Conservation (phyloP, 495 filamentous ascomycete species). For the Tuber umbilicatum region DNA sequence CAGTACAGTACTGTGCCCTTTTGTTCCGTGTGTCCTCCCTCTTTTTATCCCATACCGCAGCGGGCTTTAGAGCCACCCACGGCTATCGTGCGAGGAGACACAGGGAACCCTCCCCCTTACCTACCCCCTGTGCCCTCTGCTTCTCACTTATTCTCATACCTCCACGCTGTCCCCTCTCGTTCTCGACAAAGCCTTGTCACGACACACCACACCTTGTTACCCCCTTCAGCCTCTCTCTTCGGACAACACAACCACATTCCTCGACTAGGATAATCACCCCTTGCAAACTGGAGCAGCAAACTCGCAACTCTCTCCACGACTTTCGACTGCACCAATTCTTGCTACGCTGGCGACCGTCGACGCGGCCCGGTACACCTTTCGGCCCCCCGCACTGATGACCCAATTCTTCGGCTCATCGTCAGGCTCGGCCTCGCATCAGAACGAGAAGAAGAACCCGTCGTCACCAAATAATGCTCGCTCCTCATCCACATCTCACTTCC, state of each 20-base stretch:
- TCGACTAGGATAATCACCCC: slow-evolving; percentile 7
- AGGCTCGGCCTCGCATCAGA: slow-evolving; percentile 24
- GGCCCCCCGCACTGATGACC: slow-evolving; percentile 42
- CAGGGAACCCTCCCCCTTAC: not conserved
- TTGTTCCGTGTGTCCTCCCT: not conserved
- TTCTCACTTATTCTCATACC: not conserved
- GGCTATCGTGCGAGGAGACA: not conserved
- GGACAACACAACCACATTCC: slow-evolving; percentile 4
- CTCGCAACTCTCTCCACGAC: slow-evolving; percentile 15
- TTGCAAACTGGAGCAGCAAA: slow-evolving; percentile 22
- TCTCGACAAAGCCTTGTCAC: slow-evolving; percentile 12
- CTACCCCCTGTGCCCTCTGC: not conserved
- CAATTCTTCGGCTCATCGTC: slow-evolving; percentile 44
- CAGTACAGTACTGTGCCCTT: not conserved
- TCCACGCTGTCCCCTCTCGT: not conserved
- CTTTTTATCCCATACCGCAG: not conserved
- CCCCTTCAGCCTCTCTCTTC: slow-evolving; percentile 11
- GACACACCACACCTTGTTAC: slow-evolving; percentile 26
- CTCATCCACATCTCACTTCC: slow-evolving; percentile 56
- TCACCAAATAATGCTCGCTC: slow-evolving; percentile 35
- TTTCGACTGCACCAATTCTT: slow-evolving; percentile 3
- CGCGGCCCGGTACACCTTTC: slow-evolving; percentile 13
- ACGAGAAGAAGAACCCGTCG: slow-evolving; percentile 39
- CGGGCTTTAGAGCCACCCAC: not conserved
- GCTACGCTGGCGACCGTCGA: slow-evolving; percentile 28